Evolutionary conservation across 2,329 filamentous ascomycete species (phyloP).

Genomic region (Eutypella sp.): DNA sequence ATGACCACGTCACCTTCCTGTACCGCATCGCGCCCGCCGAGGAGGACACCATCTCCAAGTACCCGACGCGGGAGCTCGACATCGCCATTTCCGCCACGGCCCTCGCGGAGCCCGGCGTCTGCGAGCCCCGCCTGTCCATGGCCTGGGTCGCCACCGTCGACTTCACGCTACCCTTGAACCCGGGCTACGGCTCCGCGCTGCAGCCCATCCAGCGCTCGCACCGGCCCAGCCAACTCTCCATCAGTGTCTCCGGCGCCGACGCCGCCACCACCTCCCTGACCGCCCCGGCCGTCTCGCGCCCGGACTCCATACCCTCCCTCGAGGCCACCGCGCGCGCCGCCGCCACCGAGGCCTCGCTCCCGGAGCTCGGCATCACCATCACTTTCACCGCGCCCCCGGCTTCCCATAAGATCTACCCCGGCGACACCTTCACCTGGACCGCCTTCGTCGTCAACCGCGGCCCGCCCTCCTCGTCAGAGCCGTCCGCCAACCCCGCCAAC

Average conservation of each 20-base stretch:
- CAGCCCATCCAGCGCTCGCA: conserved; percentile 58
- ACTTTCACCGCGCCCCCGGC: conserved; percentile 60
- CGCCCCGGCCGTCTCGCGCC: conserved; percentile 52
- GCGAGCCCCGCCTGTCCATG: conserved; percentile 58
- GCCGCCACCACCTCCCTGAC: conserved; percentile 49
- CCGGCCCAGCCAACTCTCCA: conserved; percentile 60
- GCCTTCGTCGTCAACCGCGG: conserved; percentile 73
- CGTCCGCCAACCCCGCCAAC: conserved; percentile 27
- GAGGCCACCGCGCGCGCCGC: conserved; percentile 47
- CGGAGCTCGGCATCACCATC: conserved; percentile 68
- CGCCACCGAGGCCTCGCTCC: conserved; percentile 39
- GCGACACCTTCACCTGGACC: conserved; percentile 66
- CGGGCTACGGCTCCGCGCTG: conserved; percentile 53
- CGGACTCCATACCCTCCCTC: conserved; percentile 55
- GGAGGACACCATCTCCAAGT: conserved; percentile 40
- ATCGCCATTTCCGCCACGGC: conserved; percentile 59
- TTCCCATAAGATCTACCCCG: conserved; percentile 49
- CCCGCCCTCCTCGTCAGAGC: conserved; percentile 32
- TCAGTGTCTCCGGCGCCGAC: conserved; percentile 49
- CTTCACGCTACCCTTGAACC: conserved; percentile 62
- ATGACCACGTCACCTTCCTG: conserved; percentile 71
- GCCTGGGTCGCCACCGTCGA: conserved; percentile 65
- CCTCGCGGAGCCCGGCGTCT: conserved; percentile 49
- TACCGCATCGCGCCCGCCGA: conserved; percentile 58
- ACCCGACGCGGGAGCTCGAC: conserved; percentile 47